phyloP scores from a whole-genome alignment of 1,139 yeast genomes.

The Debaryomyces singareniensis region DNA sequence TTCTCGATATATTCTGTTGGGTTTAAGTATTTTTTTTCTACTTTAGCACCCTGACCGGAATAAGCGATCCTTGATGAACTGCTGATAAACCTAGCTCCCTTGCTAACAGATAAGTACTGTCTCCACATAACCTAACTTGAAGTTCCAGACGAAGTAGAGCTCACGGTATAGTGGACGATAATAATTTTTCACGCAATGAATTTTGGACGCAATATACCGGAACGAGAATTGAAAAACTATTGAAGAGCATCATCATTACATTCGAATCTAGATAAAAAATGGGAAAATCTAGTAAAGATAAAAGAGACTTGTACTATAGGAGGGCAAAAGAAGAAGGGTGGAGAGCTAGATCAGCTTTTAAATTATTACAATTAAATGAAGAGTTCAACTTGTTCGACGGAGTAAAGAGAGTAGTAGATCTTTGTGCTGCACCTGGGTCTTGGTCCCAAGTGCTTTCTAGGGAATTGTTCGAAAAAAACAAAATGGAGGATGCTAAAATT shows the following conservation, averaged over 20 bases:
- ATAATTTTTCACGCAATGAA: no score
- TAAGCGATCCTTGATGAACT: background rate
- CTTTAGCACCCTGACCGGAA: background rate
- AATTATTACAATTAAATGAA: constrained; percentile 80
- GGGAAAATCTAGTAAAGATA: constrained; percentile 96
- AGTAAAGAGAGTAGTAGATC: constrained; percentile 79
- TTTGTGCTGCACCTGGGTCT: constrained; percentile 98
- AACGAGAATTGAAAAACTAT: no score
- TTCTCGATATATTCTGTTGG: constrained; percentile 28
- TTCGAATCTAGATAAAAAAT: constrained; percentile 36
- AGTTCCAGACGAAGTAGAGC: no score
- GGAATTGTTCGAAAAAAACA: constrained; percentile 44
- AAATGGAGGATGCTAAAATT: constrained; percentile 51
- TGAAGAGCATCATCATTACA: no score
- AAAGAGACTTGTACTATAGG: constrained; percentile 82
- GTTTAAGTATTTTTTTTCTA: constrained; percentile 14
- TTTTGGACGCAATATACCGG: no score
- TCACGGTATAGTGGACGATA: no score
- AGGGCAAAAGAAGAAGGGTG: constrained; percentile 97
- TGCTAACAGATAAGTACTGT: no score
- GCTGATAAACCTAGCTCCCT: no score
- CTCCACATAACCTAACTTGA: no score
- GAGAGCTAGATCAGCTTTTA: constrained; percentile 95
- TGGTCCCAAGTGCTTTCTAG: constrained; percentile 96
- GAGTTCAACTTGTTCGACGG: constrained; percentile 77